Conservation (phyloP, 768 basidiomycete genomes). For the Lactifluus hygrophoroides region DNA sequence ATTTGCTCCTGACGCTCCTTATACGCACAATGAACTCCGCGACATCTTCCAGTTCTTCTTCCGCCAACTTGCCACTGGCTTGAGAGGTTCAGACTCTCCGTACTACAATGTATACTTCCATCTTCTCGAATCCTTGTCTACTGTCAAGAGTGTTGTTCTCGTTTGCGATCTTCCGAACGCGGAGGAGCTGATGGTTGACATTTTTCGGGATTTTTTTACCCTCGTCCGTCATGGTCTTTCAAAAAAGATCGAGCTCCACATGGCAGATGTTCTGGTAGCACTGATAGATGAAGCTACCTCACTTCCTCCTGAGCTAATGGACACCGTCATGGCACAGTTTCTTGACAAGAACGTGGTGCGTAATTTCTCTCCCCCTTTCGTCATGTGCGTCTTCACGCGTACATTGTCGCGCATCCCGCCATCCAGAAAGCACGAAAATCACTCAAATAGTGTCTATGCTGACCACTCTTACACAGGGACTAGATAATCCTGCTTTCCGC, state of each 20-base stretch:
- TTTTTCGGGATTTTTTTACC: conserved; percentile 78
- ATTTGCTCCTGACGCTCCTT: conserved; percentile 96
- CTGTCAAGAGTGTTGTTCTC: conserved; percentile 90
- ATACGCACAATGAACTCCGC: conserved; percentile 77
- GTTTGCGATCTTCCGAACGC: conserved; percentile 84
- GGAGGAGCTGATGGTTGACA: conserved; percentile 74
- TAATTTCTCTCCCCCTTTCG: conserved; percentile 12
- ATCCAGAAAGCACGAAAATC: neutral
- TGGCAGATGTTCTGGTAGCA: conserved; percentile 85
- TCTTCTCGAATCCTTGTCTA: conserved; percentile 86
- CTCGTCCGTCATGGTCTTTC: conserved; percentile 65
- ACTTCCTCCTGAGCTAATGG: conserved; percentile 72
- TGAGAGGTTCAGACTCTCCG: conserved; percentile 67
- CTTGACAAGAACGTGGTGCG: conserved; percentile 66
- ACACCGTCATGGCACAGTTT: conserved; percentile 79
- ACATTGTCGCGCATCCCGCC: neutral
- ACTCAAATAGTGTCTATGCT: neutral
- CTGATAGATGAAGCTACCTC: conserved; percentile 79
- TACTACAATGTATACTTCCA: conserved; percentile 94
- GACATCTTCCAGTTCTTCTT: conserved; percentile 98
- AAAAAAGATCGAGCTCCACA: conserved; percentile 77
- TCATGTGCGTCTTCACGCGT: neutral
- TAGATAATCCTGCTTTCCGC: conserved; percentile 69
- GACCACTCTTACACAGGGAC: conserved; percentile 34
- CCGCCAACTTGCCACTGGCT: conserved; percentile 66